These are phyloP conservation scores for Colletotrichum orchidophilum DNA, from an alignment of 2,329 filamentous ascomycete species.

Conservation along the genomic window DNA sequence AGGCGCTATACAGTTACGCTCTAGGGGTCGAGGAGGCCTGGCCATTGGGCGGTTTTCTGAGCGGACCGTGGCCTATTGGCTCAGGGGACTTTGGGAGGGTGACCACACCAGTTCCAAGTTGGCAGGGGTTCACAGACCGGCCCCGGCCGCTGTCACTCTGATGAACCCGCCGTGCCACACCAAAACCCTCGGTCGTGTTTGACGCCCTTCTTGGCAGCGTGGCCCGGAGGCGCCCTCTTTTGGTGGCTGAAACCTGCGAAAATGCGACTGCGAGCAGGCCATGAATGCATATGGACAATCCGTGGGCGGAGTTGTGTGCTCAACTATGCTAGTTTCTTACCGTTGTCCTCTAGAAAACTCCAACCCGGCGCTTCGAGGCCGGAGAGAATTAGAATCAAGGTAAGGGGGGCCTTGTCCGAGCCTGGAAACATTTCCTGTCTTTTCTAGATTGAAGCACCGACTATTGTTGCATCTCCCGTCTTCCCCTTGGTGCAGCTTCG, in stretches of 20 bases:
- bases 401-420: neutral
- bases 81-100: no score
- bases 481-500: neutral
- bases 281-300: neutral
- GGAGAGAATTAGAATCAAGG: neutral
- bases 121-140: conserved; percentile 20
- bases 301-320: neutral
- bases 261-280: conserved; percentile 5
- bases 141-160: conserved; percentile 20
- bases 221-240: conserved; percentile 6
- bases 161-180: conserved; percentile 8
- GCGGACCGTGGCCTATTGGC: no score
- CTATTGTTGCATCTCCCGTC: neutral
- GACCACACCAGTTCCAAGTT: neutral
- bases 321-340: neutral
- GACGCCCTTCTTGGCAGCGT: conserved; percentile 28
- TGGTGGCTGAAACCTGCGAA: conserved; percentile 10
- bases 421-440: neutral
- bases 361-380: neutral
- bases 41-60: neutral
- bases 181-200: conserved; percentile 26
- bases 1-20: neutral
- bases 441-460: neutral
- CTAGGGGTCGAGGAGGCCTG: neutral
- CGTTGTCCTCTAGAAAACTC: neutral